Evolutionary conservation across 805 yeast species (phyloP).

Genomic region (Myxozyma kluyveri): DNA sequence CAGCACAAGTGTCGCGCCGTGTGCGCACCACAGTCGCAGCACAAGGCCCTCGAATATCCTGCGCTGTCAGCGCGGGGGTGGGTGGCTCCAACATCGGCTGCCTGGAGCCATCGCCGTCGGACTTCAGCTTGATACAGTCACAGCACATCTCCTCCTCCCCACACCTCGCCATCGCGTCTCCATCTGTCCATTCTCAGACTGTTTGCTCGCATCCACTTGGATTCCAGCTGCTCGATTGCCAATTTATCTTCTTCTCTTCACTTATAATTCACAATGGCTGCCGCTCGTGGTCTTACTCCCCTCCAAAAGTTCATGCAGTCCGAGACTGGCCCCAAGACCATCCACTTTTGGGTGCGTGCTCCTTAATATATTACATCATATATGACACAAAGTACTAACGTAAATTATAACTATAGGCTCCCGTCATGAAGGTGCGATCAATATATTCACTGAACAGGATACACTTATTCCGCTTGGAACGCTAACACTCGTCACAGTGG

Average conservation of each 20-base stretch:
- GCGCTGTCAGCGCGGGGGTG: too few species aligned
- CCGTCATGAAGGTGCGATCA: slow-evolving; percentile 50
- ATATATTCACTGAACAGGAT: slow-evolving; percentile 2
- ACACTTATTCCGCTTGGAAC: neutral
- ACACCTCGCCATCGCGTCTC: neutral
- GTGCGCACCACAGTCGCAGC: too few species aligned
- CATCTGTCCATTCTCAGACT: too few species aligned
- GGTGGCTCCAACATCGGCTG: too few species aligned
- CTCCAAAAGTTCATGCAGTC: slow-evolving; percentile 73
- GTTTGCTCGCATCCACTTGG: too few species aligned
- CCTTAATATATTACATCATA: neutral
- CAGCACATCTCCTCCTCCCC: neutral
- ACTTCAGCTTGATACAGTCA: too few species aligned
- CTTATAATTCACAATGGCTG: slow-evolving; percentile 3
- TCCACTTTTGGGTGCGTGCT: slow-evolving; percentile 85
- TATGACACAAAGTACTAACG: neutral
- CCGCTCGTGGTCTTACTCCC: slow-evolving; percentile 11
- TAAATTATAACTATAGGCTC: slow-evolving; percentile 47
- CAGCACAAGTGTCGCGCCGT: too few species aligned
- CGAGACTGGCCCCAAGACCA: slow-evolving; percentile 95
- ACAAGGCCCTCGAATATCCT: too few species aligned
- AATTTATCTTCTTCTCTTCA: neutral
- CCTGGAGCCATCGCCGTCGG: too few species aligned
- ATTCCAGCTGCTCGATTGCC: too few species aligned
- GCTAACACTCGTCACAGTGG: slow-evolving; percentile 54